Conservation (phyloP, 139 green algal genomes). For the Klebsormidium nitens region DNA sequence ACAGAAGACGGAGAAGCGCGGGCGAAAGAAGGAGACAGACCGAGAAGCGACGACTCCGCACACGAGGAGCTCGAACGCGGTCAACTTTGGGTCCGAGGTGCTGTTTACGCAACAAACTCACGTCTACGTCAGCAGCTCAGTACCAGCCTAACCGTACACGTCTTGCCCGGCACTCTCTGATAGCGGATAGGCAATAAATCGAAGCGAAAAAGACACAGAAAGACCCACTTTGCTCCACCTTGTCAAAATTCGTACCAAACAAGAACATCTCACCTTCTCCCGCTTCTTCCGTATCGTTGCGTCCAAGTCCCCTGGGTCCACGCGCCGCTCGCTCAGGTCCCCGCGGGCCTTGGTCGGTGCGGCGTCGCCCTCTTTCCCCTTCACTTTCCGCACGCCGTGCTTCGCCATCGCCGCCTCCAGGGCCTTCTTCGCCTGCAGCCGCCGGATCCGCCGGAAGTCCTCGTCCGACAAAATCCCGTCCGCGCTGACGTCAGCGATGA, state of each 20-base stretch:
- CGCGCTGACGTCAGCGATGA: slow-evolving; percentile 57
- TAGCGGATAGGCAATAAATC: background rate
- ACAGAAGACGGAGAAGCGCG: too few species aligned
- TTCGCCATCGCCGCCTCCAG: slow-evolving; percentile 68
- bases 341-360: slow-evolving; percentile 2
- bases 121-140: background rate
- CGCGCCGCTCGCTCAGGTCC: slow-evolving; percentile 45
- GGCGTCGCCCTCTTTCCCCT: background rate
- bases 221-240: too few species aligned
- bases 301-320: slow-evolving; percentile 58
- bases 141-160: background rate
- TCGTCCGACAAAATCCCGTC: slow-evolving; percentile 71
- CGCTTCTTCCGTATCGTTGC: too few species aligned
- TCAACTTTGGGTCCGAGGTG: background rate
- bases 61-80: background rate
- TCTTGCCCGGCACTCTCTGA: background rate
- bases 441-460: slow-evolving; percentile 79
- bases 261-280: too few species aligned
- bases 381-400: slow-evolving; percentile 67
- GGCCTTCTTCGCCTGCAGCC: slow-evolving; percentile 47
- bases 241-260: too few species aligned
- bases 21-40: too few species aligned
- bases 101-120: slow-evolving; percentile 3
- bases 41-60: background rate
- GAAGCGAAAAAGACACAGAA: background rate